phyloP scores from a whole-genome alignment of 345 rosid species.

The Lepidium africanum region DNA sequence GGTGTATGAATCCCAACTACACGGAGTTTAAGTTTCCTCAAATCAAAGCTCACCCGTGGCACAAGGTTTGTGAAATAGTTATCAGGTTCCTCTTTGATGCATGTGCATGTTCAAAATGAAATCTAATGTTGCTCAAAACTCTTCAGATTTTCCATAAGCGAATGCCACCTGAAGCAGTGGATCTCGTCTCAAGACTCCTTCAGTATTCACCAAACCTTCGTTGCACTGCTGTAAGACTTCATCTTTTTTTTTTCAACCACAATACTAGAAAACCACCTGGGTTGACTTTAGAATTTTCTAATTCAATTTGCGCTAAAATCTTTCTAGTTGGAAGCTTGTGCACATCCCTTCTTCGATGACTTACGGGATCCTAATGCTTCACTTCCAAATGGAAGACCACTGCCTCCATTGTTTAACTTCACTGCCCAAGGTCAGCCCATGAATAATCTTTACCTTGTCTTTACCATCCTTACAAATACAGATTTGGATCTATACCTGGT shows the following conservation, averaged over 20 bases:
- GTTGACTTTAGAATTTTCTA: not conserved
- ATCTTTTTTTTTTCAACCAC: not conserved
- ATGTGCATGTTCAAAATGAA: conserved; percentile 4
- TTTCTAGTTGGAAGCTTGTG: conserved; percentile 90
- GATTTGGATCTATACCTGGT: too few species aligned
- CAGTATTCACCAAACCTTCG: conserved; percentile 36
- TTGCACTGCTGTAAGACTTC: conserved; percentile 30
- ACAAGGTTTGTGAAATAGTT: conserved; percentile 42
- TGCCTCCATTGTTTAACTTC: conserved; percentile 88
- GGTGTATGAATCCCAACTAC: conserved; percentile 98
- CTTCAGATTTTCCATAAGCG: conserved; percentile 31
- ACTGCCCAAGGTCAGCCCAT: conserved; percentile 67
- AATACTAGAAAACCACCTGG: not conserved
- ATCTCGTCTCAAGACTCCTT: conserved; percentile 34
- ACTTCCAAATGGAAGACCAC: conserved; percentile 82
- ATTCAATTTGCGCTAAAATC: not conserved
- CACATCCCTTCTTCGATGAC: conserved; percentile 92
- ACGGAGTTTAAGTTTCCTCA: conserved; percentile 96
- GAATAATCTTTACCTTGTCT: not conserved
- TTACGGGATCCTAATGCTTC: conserved; percentile 65
- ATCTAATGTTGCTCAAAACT: conserved; percentile 11
- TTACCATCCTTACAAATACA: not conserved
- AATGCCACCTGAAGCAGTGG: conserved; percentile 40
- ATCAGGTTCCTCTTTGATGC: not conserved
- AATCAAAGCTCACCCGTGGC: conserved; percentile 99